Conservation (phyloP, 129 eudicot species). For the Oenanthe sinensis region DNA sequence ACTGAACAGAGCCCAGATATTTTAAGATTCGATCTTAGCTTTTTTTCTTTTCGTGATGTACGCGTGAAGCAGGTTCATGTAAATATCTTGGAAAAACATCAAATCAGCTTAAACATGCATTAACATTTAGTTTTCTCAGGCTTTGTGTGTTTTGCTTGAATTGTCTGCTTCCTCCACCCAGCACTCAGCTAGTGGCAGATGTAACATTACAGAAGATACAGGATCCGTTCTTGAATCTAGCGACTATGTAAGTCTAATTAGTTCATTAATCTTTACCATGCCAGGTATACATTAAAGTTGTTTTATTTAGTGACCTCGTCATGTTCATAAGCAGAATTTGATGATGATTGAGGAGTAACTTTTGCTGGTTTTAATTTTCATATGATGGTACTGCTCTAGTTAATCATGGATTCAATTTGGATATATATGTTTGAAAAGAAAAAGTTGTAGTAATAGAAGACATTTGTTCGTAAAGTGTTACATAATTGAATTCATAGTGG, state of each 20-base stretch:
- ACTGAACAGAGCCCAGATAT: neutral
- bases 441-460: neutral
- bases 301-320: neutral
- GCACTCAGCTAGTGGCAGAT: constrained; percentile 14
- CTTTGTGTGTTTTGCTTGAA: constrained; percentile 67
- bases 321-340: neutral
- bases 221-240: constrained; percentile 32
- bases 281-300: neutral
- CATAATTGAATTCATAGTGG: neutral
- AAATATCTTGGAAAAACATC: neutral
- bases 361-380: neutral
- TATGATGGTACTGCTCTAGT: neutral
- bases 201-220: constrained; percentile 29
- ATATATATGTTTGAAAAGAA: neutral
- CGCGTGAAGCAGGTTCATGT: neutral
- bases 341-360: neutral
- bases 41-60: neutral
- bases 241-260: constrained; percentile 40
- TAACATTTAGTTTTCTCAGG: constrained; percentile 36
- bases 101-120: neutral
- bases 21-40: neutral
- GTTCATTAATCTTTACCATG: neutral
- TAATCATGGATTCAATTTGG: neutral
- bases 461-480: neutral
- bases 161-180: constrained; percentile 47